Conservation (phyloP, 805 yeast genomes). For the Barnettozyma pratensis region DNA sequence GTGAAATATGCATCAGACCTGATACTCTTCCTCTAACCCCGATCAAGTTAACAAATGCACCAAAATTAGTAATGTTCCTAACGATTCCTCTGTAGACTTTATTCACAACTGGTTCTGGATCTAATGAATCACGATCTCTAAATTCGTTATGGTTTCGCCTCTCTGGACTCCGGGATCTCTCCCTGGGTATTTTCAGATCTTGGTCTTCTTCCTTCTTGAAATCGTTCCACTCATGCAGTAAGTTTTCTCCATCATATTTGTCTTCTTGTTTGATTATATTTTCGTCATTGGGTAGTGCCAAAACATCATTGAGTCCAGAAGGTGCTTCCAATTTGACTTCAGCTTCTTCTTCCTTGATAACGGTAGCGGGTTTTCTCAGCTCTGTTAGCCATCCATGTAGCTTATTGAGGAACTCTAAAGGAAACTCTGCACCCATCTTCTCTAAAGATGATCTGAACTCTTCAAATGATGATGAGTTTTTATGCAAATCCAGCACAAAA, state of each 20-base stretch:
- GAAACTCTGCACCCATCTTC: constrained; percentile 41
- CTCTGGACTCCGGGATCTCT: constrained; percentile 10
- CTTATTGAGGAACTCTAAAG: constrained; percentile 21
- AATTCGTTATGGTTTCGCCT: constrained; percentile 7
- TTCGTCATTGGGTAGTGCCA: constrained; percentile 18
- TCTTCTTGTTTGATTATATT: constrained; percentile 17
- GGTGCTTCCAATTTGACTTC: constrained; percentile 5
- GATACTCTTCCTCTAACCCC: constrained; percentile 33
- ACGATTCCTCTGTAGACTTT: constrained; percentile 59
- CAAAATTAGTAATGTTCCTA: constrained; percentile 56
- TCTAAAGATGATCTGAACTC: constrained; percentile 34
- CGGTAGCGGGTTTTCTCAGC: neutral
- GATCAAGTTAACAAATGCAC: constrained; percentile 65
- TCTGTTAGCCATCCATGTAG: constrained; percentile 8
- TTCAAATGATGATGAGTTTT: constrained; percentile 25
- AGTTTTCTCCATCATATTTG: constrained; percentile 10
- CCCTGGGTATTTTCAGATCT: constrained; percentile 9
- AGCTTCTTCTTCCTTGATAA: constrained; percentile 6
- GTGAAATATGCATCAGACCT: constrained; percentile 79
- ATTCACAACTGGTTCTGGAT: constrained; percentile 33
- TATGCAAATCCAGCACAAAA: constrained; percentile 37
- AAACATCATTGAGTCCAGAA: constrained; percentile 3
- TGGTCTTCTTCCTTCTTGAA: constrained; percentile 18
- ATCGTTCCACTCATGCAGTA: constrained; percentile 18
- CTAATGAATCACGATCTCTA: constrained; percentile 20